Percentiles rank a stretch among this genome's conserved stretches.
Conservation (phyloP, 306 rosid genomes). For the Crotalaria pallida region DNA sequence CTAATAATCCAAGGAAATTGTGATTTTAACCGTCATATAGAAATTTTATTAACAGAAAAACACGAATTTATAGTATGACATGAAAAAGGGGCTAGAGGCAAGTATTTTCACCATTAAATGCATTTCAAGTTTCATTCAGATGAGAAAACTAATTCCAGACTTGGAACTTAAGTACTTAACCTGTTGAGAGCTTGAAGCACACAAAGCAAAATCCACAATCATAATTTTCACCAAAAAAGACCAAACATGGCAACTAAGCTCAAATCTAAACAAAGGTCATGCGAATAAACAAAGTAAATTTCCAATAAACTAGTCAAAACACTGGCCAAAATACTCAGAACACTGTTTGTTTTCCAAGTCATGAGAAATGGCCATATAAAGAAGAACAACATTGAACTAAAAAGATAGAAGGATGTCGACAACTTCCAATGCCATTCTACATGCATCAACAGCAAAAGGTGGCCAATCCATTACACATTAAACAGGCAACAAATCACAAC, state of each 20-base stretch:
- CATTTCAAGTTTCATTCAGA: neutral
- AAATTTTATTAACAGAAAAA: neutral
- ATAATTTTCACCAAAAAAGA: constrained; percentile 12
- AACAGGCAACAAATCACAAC: constrained; percentile 41
- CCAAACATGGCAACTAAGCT: constrained; percentile 17
- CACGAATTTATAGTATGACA: neutral
- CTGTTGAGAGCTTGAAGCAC: neutral
- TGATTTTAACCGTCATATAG: too few relatives aligned
- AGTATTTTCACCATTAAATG: neutral
- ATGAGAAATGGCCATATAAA: constrained; percentile 37
- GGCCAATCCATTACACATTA: constrained; percentile 34
- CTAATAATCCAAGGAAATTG: neutral
- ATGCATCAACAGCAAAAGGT: constrained; percentile 33
- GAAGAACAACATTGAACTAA: constrained; percentile 30
- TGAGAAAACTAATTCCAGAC: neutral
- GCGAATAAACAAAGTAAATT: constrained; percentile 34
- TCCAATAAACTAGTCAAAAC: constrained; percentile 36
- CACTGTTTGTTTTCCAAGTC: constrained; percentile 44
- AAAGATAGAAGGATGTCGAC: constrained; percentile 31
- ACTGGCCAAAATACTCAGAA: constrained; percentile 46
- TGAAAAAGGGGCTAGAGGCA: neutral
- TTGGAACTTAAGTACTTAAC: neutral
- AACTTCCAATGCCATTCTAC: constrained; percentile 51
- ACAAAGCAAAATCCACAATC: neutral
- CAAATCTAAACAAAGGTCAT: constrained; percentile 21